Base-by-base conservation (phyloP, 2,329 filamentous ascomycete species). In the Amylocarpus encephaloides region DNA sequence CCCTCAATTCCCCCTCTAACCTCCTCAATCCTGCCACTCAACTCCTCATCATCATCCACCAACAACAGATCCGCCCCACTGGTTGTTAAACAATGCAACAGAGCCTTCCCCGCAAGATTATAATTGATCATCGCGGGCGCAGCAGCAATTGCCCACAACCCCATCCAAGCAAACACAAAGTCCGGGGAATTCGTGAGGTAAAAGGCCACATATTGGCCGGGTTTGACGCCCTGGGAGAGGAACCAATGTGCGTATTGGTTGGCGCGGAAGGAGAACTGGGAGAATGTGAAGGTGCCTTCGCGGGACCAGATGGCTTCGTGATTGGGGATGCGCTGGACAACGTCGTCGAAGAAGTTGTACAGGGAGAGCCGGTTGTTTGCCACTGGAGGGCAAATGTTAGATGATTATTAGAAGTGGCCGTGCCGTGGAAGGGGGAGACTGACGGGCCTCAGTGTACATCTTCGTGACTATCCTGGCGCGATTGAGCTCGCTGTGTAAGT, bases 51-150 rank as follows among this genome's bases (percentile, higher is more conserved):
- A 1, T 76, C 73, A 50, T 85, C 83, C 7, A 83, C 76, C 1
- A 86, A 62, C 3, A 86, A 62, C 34, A 85, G 52, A 38, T 69
- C 73, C 2, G 79, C 72, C 3, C 73, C 73, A 43, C 77, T 78
- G 46, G 85, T 73, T 52, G 72, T 73, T 33, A 88, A 63, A 48
- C 82, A 87, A 65, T 88, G 83, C 41, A 86, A 60, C 55, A 88
- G 66, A 1, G 82, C 78, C 55, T 82, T 76, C 0, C 78, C 80
- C 6, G 75, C 72, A 6, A 88, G 69, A 61, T 88, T 83, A 63
- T 83, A 80, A 64, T 88, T 88, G 64, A 88, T 83, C 66, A 85
- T 76, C 0, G 85, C 83, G 0, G 85, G 85, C 0, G 81, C 82
- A 12, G 80, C 80, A 3, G 85, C 85, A 49, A 88, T 77, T 30